Evolutionary conservation across 2,329 filamentous ascomycete species (phyloP).

Genomic region (Calonectria henricotiae): DNA sequence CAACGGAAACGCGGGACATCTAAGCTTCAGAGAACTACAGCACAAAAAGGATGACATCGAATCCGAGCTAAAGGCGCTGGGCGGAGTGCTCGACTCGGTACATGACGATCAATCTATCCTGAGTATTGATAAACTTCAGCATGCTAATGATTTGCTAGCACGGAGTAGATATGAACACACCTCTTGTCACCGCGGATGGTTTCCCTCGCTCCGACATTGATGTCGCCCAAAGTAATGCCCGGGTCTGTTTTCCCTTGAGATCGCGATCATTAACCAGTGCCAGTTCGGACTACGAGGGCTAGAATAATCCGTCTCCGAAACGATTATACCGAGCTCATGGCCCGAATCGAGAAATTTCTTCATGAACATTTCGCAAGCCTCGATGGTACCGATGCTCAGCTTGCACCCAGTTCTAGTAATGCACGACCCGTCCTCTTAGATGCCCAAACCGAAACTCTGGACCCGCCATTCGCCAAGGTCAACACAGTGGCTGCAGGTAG

Average conservation of each 20-base stretch:
- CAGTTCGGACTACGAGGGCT: conserved; percentile 93
- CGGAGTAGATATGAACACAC: conserved; percentile 92
- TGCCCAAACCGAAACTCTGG: conserved; percentile 49
- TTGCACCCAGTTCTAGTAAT: conserved; percentile 45
- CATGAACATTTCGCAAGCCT: conserved; percentile 90
- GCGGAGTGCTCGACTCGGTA: conserved; percentile 91
- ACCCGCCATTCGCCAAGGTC: conserved; percentile 84
- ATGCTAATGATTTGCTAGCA: conserved; percentile 73
- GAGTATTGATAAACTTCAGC: conserved; percentile 7
- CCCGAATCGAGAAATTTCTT: conserved; percentile 85
- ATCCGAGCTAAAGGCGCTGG: conserved; percentile 87
- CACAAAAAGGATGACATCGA: conserved; percentile 89
- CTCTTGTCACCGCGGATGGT: conserved; percentile 89
- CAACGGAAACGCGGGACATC: conserved; percentile 75
- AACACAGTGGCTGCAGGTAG: conserved; percentile 85
- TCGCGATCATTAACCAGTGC: conserved; percentile 40
- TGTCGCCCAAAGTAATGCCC: conserved; percentile 85
- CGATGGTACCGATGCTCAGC: conserved; percentile 65
- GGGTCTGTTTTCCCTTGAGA: conserved; percentile 42
- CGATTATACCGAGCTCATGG: conserved; percentile 94
- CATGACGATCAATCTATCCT: conserved; percentile 51
- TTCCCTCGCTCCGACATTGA: conserved; percentile 96
- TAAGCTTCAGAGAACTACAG: conserved; percentile 86
- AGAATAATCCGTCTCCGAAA: conserved; percentile 92
- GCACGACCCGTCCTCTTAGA: conserved; percentile 55